Base-by-base conservation (phyloP, 306 rosid genomes). In the Rubus parviflorus region DNA sequence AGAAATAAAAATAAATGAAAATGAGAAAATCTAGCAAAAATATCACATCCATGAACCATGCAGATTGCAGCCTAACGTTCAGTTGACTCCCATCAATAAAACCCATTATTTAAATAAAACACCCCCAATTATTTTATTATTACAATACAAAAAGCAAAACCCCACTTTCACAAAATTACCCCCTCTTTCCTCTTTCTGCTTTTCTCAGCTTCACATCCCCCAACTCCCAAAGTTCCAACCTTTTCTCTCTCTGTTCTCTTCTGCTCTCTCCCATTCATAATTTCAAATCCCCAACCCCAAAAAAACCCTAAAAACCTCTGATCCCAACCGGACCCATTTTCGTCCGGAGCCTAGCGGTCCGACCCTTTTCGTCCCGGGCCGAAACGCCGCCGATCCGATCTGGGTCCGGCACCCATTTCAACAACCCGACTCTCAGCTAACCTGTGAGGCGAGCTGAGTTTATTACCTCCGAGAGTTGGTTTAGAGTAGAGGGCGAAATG, bases 11-110 rank as follows among this genome's bases (percentile, higher is more conserved):
- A 30, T 61, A 35, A 38, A 8, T 53, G 25, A 62, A 77, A 30
- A 7, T 5, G 47, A 69, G 72, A 84, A 87, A 84, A 89, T 87
- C 67, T 69, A 83, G 72, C 74, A 80, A 42, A 78, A 79, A 83
- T 78, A 86, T 86, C 87, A 61, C 90, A 77, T 80, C 92, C 96
- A 88, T 85, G 84, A 78, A 65, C 78, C 70, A 47, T 47, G 91
- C 93, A 79, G 82, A 30, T 30, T 30, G 35, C 35, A 30, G 85
- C 80, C 85, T 72, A 84, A 82, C 84, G 85, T 87, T 81, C 20
- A 68, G 90, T 91, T 91, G 94, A 91, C 97, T 79, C 85, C 61
- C 62, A 65, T 52, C 73, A 85, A 75, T 78, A 78, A 84, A 72
- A 85, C 86, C 37, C 47, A 40, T 30, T 63, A 45, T 83, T 75